Evolutionary conservation across 1,139 yeast species (phyloP).

Genomic region (Torulaspora pretoriensis): DNA sequence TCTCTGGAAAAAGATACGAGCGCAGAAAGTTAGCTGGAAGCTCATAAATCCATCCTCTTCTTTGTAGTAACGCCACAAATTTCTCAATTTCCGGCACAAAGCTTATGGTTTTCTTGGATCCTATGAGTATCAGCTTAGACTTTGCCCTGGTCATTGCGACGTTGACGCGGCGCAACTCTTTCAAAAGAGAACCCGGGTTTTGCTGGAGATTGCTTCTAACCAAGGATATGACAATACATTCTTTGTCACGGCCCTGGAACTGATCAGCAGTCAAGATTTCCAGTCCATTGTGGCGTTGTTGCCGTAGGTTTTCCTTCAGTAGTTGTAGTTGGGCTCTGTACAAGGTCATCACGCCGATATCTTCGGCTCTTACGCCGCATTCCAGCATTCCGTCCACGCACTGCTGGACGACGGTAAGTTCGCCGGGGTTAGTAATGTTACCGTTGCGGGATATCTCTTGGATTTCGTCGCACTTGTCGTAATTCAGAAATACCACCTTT

Average conservation of each 20-base stretch:
- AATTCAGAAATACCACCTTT: constrained; percentile 72
- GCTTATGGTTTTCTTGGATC: constrained; percentile 64
- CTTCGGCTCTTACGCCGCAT: constrained; percentile 53
- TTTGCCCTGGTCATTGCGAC: constrained; percentile 93
- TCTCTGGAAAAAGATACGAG: constrained; percentile 17
- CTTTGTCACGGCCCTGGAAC: constrained; percentile 94
- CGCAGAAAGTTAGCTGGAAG: constrained; percentile 22
- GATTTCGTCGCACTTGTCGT: constrained; percentile 50
- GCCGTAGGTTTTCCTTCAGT: constrained; percentile 44
- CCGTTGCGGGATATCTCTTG: constrained; percentile 61
- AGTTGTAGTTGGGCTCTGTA: constrained; percentile 75
- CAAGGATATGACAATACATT: constrained; percentile 78
- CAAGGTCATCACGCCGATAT: constrained; percentile 84
- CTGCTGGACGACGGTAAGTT: constrained; percentile 60
- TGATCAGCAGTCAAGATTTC: constrained; percentile 93
- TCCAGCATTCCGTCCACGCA: constrained; percentile 55
- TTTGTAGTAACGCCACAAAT: constrained; percentile 57
- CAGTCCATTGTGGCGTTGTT: constrained; percentile 41
- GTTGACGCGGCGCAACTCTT: constrained; percentile 88
- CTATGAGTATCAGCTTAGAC: constrained; percentile 75
- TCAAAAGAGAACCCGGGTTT: constrained; percentile 70
- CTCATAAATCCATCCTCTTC: constrained; percentile 58
- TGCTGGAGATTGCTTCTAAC: constrained; percentile 74
- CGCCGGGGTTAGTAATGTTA: constrained; percentile 65
- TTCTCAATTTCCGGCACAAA: constrained; percentile 53